Evolutionary conservation across 495 filamentous ascomycete species (phyloP).

Genomic region (Hypomontagnella submonticulosa): DNA sequence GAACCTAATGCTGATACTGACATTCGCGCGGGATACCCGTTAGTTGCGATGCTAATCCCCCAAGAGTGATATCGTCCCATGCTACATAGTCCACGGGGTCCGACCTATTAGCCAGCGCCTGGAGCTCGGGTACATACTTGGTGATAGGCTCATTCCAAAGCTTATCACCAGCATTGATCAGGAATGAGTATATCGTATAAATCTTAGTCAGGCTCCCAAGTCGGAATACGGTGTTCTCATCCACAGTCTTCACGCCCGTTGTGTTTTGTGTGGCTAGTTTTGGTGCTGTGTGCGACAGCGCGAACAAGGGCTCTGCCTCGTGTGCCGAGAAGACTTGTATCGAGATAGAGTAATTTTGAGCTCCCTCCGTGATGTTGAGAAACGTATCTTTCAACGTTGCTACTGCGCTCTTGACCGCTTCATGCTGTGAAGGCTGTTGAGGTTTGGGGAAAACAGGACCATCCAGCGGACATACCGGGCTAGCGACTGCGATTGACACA

Average conservation of each 20-base stretch:
- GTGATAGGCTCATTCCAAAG: slow-evolving; percentile 57
- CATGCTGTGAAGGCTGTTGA: slow-evolving; percentile 46
- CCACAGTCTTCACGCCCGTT: slow-evolving; percentile 54
- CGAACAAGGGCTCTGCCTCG: slow-evolving; percentile 56
- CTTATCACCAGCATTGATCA: slow-evolving; percentile 53
- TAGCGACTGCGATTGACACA: slow-evolving; percentile 28
- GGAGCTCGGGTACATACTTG: slow-evolving; percentile 66
- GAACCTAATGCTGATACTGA: slow-evolving; percentile 23
- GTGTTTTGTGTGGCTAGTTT: slow-evolving; percentile 48
- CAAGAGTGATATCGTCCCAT: slow-evolving; percentile 68
- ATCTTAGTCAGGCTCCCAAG: slow-evolving; percentile 65
- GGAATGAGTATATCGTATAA: slow-evolving; percentile 57
- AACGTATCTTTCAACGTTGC: slow-evolving; percentile 52
- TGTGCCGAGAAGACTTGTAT: slow-evolving; percentile 61
- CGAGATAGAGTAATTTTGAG: slow-evolving; percentile 60
- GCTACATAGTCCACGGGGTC: slow-evolving; percentile 51
- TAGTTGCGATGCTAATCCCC: slow-evolving; percentile 64
- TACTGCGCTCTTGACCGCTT: slow-evolving; percentile 49
- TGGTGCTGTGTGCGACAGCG: slow-evolving; percentile 60
- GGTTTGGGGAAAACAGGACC: slow-evolving; percentile 62
- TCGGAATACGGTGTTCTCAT: slow-evolving; percentile 59
- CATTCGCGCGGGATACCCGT: slow-evolving; percentile 62
- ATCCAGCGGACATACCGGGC: slow-evolving; percentile 59
- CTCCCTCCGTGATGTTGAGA: slow-evolving; percentile 29
- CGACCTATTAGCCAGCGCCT: slow-evolving; percentile 45